These are phyloP conservation scores for Globisporangium heterothallicum DNA, from an alignment of 352 stramenopile genomes.

Conservation along the genomic window DNA sequence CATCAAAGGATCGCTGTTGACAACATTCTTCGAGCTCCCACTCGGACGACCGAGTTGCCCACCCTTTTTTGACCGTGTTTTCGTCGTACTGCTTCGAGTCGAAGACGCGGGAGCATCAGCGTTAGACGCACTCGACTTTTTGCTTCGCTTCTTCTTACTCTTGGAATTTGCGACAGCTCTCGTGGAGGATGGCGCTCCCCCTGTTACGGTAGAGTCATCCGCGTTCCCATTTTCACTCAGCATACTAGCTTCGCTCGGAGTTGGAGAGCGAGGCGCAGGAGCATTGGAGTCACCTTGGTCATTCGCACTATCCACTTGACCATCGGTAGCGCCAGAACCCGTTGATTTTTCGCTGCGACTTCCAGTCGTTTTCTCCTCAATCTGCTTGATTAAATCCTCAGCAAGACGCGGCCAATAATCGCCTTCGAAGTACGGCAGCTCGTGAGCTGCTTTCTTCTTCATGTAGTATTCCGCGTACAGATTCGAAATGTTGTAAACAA, in stretches of 20 bases:
- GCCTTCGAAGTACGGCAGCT: constrained; percentile 98
- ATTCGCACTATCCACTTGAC: constrained; percentile 16
- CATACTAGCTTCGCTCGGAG: constrained; percentile 30
- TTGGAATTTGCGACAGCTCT: constrained; percentile 27
- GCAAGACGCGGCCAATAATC: constrained; percentile 98
- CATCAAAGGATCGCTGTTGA: constrained; percentile 95
- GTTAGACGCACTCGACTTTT: constrained; percentile 59
- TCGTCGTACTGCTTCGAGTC: constrained; percentile 62
- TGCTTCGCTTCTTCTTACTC: constrained; percentile 79
- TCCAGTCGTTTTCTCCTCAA: constrained; percentile 88
- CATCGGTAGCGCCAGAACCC: constrained; percentile 4
- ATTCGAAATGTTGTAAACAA: constrained; percentile 80
- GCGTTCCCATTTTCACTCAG: constrained; percentile 23
- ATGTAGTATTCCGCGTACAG: constrained; percentile 85
- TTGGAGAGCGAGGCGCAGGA: constrained; percentile 42
- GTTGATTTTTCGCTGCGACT: constrained; percentile 23
- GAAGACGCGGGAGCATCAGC: constrained; percentile 45
- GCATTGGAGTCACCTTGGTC: constrained; percentile 26
- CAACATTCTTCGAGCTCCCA: constrained; percentile 60
- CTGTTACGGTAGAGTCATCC: constrained; percentile 7
- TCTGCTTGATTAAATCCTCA: constrained; percentile 98
- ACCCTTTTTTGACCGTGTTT: constrained; percentile 63
- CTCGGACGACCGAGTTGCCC: constrained; percentile 29
- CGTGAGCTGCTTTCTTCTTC: constrained; percentile 82
- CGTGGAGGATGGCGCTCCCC: constrained; percentile 14